Evolutionary conservation across 2,329 filamentous ascomycete species (phyloP).

Genomic region (Colletotrichum karsti): DNA sequence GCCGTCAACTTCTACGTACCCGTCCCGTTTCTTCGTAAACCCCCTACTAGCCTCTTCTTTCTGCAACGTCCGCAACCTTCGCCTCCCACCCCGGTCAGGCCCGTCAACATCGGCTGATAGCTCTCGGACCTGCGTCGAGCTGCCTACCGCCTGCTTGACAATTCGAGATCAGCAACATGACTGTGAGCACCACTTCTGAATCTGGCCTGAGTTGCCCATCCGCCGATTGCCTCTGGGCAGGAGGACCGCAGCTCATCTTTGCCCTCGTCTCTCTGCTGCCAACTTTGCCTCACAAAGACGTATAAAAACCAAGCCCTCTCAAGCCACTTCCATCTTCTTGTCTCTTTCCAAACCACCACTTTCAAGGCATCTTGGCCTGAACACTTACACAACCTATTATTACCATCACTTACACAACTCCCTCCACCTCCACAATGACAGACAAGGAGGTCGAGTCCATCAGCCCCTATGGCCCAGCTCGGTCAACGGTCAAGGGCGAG

Average conservation of each 20-base stretch:
- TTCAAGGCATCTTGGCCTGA: constrained; percentile 36
- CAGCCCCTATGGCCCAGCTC: constrained; percentile 70
- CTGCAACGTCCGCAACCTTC: not conserved
- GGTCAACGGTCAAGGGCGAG: constrained; percentile 68
- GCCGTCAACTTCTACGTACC: not conserved
- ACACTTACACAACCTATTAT: not conserved
- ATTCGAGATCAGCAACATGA: constrained; percentile 10
- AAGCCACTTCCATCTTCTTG: not conserved
- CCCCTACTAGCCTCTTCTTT: not conserved
- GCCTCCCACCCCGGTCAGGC: not conserved
- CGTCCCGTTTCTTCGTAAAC: not conserved
- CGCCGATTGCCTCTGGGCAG: not conserved
- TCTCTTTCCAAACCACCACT: not conserved
- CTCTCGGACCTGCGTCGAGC: not conserved
- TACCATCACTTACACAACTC: not conserved
- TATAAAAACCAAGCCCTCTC: constrained; percentile 14
- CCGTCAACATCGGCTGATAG: constrained; percentile 24
- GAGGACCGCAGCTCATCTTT: not conserved
- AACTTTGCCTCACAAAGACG: not conserved
- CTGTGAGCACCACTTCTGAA: not conserved
- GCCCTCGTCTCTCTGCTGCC: not conserved
- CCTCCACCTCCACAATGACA: constrained; percentile 23
- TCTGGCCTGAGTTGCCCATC: not conserved
- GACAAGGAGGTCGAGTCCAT: constrained; percentile 61
- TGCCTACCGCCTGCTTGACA: not conserved